A percentile compares a stretch with the other conserved stretches of the same genome.
Conservation (phyloP, 495 filamentous ascomycete genomes). For the Penicillium samsonianum region DNA sequence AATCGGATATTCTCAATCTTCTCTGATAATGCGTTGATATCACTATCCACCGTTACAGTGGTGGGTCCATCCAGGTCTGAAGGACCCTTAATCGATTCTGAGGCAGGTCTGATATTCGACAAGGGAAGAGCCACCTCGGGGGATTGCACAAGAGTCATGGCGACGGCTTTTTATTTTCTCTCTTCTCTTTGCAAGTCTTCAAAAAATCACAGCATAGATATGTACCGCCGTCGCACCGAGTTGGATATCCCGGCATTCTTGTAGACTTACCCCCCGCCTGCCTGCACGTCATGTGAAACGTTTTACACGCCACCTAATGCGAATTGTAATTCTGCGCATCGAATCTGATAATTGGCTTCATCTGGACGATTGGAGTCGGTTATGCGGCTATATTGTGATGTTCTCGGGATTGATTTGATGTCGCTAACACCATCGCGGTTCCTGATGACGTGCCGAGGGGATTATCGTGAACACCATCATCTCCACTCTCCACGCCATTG, state of each 20-base stretch:
- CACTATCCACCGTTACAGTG: constrained; percentile 19
- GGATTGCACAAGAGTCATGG: constrained; percentile 25
- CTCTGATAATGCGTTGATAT: constrained; percentile 2
- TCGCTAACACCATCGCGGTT: constrained; percentile 23
- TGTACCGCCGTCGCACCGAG: neutral
- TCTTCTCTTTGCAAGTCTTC: neutral
- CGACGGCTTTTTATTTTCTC: neutral
- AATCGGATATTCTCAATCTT: constrained; percentile 21
- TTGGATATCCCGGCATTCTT: constrained; percentile 1
- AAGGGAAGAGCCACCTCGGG: constrained; percentile 13
- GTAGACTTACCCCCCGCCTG: neutral
- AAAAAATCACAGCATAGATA: constrained; percentile 4
- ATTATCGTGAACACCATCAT: constrained; percentile 24
- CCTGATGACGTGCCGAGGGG: constrained; percentile 24
- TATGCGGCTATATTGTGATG: neutral
- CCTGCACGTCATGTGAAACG: constrained; percentile 28
- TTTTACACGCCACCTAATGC: constrained; percentile 22
- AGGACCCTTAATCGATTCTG: constrained; percentile 18
- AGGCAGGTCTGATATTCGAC: constrained; percentile 8
- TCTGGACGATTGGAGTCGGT: neutral
- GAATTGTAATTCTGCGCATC: neutral
- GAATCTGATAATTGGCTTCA: neutral
- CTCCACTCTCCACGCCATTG: constrained; percentile 30
- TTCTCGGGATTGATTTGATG: constrained; percentile 19
- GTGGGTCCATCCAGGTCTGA: constrained; percentile 11